Evolutionary conservation across 805 yeast species (phyloP), one percentile per base, ranked within the genome.

Genomic region (Saccharomycopsis selenospora): DNA sequence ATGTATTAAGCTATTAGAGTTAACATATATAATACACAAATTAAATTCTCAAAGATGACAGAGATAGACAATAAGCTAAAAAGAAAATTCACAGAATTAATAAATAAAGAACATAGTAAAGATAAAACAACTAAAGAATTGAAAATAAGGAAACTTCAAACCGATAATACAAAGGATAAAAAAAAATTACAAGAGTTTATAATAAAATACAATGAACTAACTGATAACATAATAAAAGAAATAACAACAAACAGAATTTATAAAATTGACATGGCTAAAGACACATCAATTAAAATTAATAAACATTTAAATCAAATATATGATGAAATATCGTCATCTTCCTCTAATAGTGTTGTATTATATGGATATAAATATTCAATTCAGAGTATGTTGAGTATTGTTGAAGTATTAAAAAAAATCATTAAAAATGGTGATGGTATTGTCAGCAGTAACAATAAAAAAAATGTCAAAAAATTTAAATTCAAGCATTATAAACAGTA

Each of bases 131-230:
- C 5, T 10, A 33, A 33, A 20, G 38, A 17, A 4, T 14, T 17
- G 20, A 33, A 33, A 33, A 33, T 33, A 33, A 33, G 38, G 38
- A 33, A 33, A 14, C 38, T 33, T 33, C 18, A 33, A 33, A 17
- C 17, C 10, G 38, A 33, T 14, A 33, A 33, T 4, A 33, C n/a
- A 4, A 33, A 20, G 20, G 17, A 6, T 33, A 14, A 14, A 10
- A 33, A 7, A 8, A 27, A 7, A 11, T 7, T 5, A 33, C 38
- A 33, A 7, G 38, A 33, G 17, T 10, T 4, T 33, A 17, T 6
- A 10, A 20, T 14, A 7, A 33, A 33, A 10, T 33, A 14, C 10
- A 33, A 33, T 33, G 38, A 33, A 33, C 10, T 33, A 10, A 20
- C 17, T 7, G 20, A 10, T 7, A 33, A 6, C 10, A 33, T 33